Conservation (phyloP, 257 asterid species). For the Solanum dulcamara region DNA sequence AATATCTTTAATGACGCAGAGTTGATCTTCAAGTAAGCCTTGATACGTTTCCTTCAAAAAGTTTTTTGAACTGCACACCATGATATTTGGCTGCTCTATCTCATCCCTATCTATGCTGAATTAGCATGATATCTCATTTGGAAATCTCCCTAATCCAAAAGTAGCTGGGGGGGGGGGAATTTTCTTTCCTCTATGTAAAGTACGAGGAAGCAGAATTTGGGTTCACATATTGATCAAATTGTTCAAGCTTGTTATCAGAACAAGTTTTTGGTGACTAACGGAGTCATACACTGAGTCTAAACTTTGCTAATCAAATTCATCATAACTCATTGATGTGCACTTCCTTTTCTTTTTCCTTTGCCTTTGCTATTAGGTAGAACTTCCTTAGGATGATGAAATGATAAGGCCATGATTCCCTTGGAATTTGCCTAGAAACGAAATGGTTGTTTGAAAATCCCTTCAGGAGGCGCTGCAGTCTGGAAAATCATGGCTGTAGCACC, state of each 20-base stretch:
- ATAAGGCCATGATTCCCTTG: not conserved
- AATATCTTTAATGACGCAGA: not conserved
- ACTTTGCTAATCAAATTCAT: not conserved
- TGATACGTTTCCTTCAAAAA: not conserved
- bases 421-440: not conserved
- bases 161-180: not conserved
- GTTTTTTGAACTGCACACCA: not conserved
- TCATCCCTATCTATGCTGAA: not conserved
- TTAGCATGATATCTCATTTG: not conserved
- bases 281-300: not conserved
- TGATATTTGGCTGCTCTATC: not conserved
- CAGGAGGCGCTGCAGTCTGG: too few species aligned
- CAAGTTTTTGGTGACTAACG: not conserved
- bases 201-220: not conserved
- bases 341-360: not conserved
- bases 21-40: slow-evolving; percentile 22
- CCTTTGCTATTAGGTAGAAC: not conserved
- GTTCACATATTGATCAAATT: not conserved
- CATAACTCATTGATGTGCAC: not conserved
- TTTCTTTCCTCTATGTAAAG: not conserved
- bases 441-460: too few species aligned
- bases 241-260: not conserved
- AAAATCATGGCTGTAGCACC: too few species aligned
- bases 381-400: not conserved
- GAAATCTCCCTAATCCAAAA: not conserved